Evolutionary conservation across 768 basidiomycete genomes (phyloP).

Genomic region (Podaxis rugospora): DNA sequence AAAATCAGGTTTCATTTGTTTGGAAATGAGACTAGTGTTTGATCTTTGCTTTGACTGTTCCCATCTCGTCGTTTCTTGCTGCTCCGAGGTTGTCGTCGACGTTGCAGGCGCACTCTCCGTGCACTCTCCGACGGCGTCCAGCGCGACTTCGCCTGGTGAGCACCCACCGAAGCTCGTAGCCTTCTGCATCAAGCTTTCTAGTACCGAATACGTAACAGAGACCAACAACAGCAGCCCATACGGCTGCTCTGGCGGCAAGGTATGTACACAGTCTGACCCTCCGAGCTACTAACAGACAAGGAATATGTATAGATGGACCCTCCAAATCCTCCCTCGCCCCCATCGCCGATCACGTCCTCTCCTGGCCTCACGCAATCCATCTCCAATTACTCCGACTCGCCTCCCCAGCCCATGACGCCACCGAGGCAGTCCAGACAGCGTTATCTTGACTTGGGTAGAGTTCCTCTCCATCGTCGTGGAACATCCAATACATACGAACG

Average conservation of each 20-base stretch:
- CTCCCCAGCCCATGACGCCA: conserved; percentile 38
- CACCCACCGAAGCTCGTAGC: not conserved
- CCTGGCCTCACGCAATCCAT: conserved; percentile 38
- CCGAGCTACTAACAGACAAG: not conserved
- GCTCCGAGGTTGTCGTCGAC: not conserved
- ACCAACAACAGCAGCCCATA: not conserved
- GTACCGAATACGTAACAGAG: not conserved
- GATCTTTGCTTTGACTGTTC: not conserved
- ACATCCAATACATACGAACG: conserved; percentile 79
- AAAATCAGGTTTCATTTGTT: not conserved
- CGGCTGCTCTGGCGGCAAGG: not conserved
- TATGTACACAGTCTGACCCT: not conserved
- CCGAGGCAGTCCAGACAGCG: conserved; percentile 35
- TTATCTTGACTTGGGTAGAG: conserved; percentile 63
- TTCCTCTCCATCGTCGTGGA: conserved; percentile 74
- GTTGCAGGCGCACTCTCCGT: conserved; percentile 3
- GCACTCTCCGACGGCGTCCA: not conserved
- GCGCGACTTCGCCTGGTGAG: not conserved
- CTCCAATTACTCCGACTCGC: conserved; percentile 38
- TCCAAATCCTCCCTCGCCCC: not conserved
- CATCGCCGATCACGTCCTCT: conserved; percentile 32
- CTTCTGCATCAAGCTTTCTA: not conserved
- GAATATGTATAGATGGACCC: not conserved
- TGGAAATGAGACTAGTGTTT: not conserved
- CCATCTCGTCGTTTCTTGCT: not conserved